These are phyloP conservation scores for Triticum dicoccoides DNA, from an alignment of 176 grass and related monocot genomes.

Conservation along the genomic window DNA sequence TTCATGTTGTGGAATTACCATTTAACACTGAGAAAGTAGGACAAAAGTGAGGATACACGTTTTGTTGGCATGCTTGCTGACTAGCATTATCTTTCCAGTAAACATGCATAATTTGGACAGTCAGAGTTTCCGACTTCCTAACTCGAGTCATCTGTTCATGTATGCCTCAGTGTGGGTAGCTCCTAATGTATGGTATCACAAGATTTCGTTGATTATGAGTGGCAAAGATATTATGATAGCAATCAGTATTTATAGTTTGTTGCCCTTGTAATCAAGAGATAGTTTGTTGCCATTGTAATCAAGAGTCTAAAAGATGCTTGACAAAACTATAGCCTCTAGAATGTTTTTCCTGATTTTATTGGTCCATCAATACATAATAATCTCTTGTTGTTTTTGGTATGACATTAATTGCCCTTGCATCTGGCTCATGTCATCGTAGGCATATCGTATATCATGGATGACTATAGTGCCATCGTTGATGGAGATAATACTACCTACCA, in stretches of 20 bases:
- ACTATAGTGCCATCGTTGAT: conserved; percentile 80
- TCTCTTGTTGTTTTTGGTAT: conserved; percentile 17
- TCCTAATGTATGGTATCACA: background rate
- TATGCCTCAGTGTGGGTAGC: background rate
- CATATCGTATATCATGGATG: conserved; percentile 68
- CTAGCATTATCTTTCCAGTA: background rate
- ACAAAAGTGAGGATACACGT: background rate
- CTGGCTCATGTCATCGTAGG: conserved; percentile 43
- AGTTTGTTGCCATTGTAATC: background rate
- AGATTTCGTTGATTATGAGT: background rate
- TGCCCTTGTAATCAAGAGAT: background rate
- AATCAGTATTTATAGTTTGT: background rate
- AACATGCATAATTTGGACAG: background rate
- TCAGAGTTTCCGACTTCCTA: background rate
- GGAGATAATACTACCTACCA: conserved; percentile 48
- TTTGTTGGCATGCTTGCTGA: too few relatives aligned
- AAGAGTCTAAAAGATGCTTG: background rate
- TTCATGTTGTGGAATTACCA: background rate
- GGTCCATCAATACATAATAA: background rate
- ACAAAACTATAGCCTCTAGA: background rate
- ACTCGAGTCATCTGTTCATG: background rate
- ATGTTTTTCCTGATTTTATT: background rate
- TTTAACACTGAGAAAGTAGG: background rate
- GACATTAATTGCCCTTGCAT: conserved; percentile 19
- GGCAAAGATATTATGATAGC: background rate